These are phyloP conservation scores for Tuber umbilicatum DNA, from an alignment of 495 filamentous ascomycete species.

Conservation along the genomic window DNA sequence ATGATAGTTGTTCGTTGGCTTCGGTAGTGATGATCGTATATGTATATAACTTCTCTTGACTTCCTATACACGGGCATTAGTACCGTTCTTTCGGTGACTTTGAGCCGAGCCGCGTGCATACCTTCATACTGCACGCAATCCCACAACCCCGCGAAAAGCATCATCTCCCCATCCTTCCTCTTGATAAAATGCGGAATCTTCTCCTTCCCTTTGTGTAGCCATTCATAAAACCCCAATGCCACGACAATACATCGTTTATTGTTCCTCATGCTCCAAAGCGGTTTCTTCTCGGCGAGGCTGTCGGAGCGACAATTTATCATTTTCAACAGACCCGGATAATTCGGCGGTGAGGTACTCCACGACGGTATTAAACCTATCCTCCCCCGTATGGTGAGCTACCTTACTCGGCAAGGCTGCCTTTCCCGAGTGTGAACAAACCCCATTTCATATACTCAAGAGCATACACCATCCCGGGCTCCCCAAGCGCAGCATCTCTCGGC, in stretches of 20 bases:
- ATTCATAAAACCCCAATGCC: conserved; percentile 93
- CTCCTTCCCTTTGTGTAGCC: conserved; percentile 72
- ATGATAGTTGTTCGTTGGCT: conserved; percentile 68
- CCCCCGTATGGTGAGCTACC: neutral
- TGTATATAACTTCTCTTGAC: conserved; percentile 56
- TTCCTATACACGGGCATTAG: conserved; percentile 47
- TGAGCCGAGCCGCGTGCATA: conserved; percentile 35
- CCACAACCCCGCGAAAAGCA: conserved; percentile 89
- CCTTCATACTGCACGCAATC: conserved; percentile 78
- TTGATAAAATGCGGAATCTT: conserved; percentile 75
- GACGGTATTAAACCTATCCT: conserved; percentile 64
- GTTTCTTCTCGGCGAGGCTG: conserved; percentile 64
- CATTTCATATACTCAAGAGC: conserved; percentile 89
- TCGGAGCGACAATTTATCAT: conserved; percentile 96
- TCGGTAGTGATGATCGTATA: conserved; percentile 90
- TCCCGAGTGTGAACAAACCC: conserved; percentile 48
- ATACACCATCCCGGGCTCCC: conserved; percentile 51
- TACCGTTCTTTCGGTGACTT: conserved; percentile 18
- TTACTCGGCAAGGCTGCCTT: neutral
- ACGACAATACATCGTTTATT: conserved; percentile 79
- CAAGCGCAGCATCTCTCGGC: conserved; percentile 10
- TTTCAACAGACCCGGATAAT: conserved; percentile 68
- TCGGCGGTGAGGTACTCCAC: conserved; percentile 65
- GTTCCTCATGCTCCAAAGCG: conserved; percentile 92
- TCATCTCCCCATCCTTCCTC: conserved; percentile 71